A percentile compares a stretch with the other conserved stretches of the same genome.
Conservation (phyloP, 1,139 yeast genomes). For the Sugiyamaella japonica region DNA sequence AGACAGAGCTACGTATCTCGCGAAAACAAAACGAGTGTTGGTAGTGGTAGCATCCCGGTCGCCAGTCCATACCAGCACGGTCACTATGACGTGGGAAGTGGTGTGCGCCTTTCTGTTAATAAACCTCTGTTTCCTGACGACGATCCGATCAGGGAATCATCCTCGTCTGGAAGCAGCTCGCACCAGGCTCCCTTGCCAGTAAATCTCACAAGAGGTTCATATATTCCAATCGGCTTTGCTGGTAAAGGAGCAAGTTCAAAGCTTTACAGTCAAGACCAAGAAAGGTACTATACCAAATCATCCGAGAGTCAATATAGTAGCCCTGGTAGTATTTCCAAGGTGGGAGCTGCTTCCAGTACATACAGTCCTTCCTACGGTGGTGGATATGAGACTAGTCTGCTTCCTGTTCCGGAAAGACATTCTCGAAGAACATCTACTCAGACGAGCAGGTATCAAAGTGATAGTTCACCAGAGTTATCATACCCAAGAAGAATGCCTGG, state of each 20-base stretch:
- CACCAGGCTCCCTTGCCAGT: conserved; percentile 3
- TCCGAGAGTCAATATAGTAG: conserved; percentile 9
- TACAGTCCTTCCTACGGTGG: conserved; percentile 3
- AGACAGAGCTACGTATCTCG: neutral
- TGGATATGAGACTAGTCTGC: neutral
- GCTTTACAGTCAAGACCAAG: neutral
- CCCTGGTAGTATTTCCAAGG: neutral
- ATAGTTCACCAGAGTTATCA: conserved; percentile 2
- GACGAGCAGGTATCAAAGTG: neutral
- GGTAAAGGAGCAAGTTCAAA: conserved; percentile 1
- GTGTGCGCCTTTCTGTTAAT: conserved; percentile 2
- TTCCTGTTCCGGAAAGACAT: conserved; percentile 1
- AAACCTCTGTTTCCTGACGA: conserved; percentile 1
- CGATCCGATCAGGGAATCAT: conserved; percentile 6
- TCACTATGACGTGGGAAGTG: neutral
- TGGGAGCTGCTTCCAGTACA: conserved; percentile 4
- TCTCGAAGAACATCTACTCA: neutral
- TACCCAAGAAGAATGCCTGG: conserved; percentile 9
- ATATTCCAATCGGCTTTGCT: conserved; percentile 12
- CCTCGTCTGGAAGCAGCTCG: conserved; percentile 15
- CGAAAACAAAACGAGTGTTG: neutral
- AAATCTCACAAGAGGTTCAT: conserved; percentile 10
- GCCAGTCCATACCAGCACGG: neutral
- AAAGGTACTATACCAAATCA: neutral
- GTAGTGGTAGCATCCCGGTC: neutral